Percentiles rank a stretch among this genome's conserved stretches.
These are phyloP conservation scores for Arthrobotrys pseudoclavata DNA, from an alignment of 2,329 filamentous ascomycete genomes.

Conservation along the genomic window DNA sequence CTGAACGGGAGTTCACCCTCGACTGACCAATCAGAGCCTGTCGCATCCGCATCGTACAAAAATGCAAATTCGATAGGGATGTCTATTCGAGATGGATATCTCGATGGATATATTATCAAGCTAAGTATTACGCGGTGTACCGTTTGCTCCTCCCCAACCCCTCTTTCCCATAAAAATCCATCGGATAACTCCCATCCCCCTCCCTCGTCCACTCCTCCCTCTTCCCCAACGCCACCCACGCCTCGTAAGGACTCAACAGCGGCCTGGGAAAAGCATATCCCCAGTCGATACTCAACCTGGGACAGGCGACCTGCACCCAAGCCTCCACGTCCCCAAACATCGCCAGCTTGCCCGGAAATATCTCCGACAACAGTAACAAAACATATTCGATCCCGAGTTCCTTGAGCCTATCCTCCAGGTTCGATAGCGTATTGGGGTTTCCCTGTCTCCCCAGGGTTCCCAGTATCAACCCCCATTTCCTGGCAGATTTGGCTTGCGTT, in stretches of 20 bases:
- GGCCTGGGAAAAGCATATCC: slow-evolving; percentile 94
- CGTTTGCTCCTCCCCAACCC: slow-evolving; percentile 84
- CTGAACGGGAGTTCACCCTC: background rate
- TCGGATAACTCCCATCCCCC: slow-evolving; percentile 81
- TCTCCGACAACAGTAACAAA: slow-evolving; percentile 90
- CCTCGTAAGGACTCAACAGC: slow-evolving; percentile 93
- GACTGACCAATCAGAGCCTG: slow-evolving; percentile 11
- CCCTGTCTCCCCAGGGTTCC: slow-evolving; percentile 93
- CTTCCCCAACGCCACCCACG: slow-evolving; percentile 86
- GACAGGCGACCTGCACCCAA: slow-evolving; percentile 98
- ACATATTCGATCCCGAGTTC: slow-evolving; percentile 82
- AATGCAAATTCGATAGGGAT: no score
- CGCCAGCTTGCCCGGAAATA: slow-evolving; percentile 94
- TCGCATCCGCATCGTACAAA: no score
- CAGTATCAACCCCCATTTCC: slow-evolving; percentile 94
- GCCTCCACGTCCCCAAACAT: slow-evolving; percentile 95
- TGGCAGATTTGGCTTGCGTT: slow-evolving; percentile 78
- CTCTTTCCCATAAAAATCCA: slow-evolving; percentile 97
- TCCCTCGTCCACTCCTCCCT: slow-evolving; percentile 77
- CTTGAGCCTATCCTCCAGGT: slow-evolving; percentile 84
- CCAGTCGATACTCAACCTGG: slow-evolving; percentile 98
- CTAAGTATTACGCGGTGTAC: background rate
- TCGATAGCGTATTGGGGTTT: slow-evolving; percentile 89
- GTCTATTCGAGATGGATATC: no score
- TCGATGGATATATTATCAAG: background rate